Evolutionary conservation across 1,284 basidiomycete genomes (phyloP).

Genomic region (Cutaneotrichosporon sp.): DNA sequence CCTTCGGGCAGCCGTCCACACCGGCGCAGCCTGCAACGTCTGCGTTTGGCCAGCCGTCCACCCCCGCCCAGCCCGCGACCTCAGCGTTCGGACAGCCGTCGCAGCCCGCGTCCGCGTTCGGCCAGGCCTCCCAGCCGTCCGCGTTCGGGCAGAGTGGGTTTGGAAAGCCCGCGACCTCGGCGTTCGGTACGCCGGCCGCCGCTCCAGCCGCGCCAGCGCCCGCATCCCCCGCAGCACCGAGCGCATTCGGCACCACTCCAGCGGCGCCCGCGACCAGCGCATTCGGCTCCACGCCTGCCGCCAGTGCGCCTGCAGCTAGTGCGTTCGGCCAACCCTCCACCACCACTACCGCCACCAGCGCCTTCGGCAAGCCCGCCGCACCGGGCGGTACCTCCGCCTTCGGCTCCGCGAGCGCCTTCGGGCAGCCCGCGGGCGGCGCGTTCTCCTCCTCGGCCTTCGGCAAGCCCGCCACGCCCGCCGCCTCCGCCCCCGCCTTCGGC

Average conservation of each 20-base stretch:
- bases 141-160: conserved; percentile 12
- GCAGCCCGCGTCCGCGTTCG: conserved; percentile 4
- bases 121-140: conserved; percentile 4
- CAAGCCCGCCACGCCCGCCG: background rate
- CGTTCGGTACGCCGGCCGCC: conserved; percentile 32
- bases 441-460: conserved; percentile 16
- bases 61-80: background rate
- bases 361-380: background rate
- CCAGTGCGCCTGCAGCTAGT: no score
- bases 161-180: conserved; percentile 17
- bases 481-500: conserved; percentile 5
- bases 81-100: background rate
- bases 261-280: conserved; percentile 14
- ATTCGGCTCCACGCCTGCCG: conserved; percentile 14
- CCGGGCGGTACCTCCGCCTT: background rate
- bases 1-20: conserved; percentile 1
- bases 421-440: conserved; percentile 19
- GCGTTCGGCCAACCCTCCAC: conserved; percentile 16
- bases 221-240: background rate
- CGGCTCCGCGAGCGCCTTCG: background rate
- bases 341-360: background rate
- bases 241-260: background rate
- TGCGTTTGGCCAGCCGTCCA: conserved; percentile 1
- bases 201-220: background rate
- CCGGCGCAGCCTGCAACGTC: background rate